phyloP scores from a whole-genome alignment of 495 filamentous ascomycete species.

The Xylaria curta region DNA sequence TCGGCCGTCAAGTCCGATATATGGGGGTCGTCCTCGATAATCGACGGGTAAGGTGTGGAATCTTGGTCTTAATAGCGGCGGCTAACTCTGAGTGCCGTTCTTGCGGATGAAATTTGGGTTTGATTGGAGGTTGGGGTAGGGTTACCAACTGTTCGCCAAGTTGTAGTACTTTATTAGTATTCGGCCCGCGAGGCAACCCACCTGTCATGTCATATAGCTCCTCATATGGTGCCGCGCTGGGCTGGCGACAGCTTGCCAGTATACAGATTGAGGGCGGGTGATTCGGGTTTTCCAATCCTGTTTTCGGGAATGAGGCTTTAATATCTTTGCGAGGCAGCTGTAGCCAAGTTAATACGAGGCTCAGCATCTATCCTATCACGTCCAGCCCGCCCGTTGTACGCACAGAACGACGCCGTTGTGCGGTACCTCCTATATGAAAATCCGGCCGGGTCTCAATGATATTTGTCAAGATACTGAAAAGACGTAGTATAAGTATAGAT shows the following conservation, averaged over 20 bases:
- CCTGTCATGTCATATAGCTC: slow-evolving; percentile 8
- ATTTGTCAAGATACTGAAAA: slow-evolving; percentile 17
- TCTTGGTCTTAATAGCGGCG: slow-evolving; percentile 2
- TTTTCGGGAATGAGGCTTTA: slow-evolving; percentile 1
- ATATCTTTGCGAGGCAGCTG: background rate
- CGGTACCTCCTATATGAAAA: background rate
- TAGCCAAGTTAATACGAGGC: background rate
- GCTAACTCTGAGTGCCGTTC: slow-evolving; percentile 13
- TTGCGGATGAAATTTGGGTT: background rate
- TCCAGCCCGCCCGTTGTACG: background rate
- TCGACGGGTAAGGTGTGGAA: background rate
- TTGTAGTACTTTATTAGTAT: slow-evolving; percentile 35
- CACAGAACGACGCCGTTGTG: background rate
- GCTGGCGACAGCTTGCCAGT: background rate
- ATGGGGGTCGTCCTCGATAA: background rate
- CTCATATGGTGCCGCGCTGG: background rate
- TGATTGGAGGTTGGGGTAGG: slow-evolving; percentile 32
- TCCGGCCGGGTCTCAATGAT: background rate
- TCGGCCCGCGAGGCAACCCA: slow-evolving; percentile 35
- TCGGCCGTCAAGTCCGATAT: background rate
- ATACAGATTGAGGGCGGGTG: background rate
- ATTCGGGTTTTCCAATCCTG: background rate
- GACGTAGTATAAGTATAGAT: background rate
- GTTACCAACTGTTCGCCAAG: slow-evolving; percentile 36
- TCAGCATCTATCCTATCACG: background rate